Evolutionary conservation across 257 asterid species (phyloP), one percentile per base, ranked within the genome.

Genomic region (Schizonepeta tenuifolia): DNA sequence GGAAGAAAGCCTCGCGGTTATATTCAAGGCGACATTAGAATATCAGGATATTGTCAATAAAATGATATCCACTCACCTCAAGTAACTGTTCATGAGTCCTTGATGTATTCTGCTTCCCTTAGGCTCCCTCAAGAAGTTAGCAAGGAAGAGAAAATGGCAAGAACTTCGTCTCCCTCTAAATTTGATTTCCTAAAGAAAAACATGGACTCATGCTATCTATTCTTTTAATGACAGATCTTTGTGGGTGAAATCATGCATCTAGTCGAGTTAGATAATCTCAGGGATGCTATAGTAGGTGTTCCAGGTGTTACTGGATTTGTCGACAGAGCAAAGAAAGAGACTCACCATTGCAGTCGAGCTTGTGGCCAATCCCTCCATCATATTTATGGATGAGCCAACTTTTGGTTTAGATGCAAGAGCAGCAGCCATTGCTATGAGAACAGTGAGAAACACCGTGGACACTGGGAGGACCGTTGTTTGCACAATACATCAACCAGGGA

Each of bases 331-430:
- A 53, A 77, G 92, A 69, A 89, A 86, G 77, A 80, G 96, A 78
- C 74, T 89, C 71, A 88, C 95, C 18, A 84, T 88, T 54, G 92
- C 92, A 38, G 92, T 88, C 40, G 92, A 88, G 61, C 89, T 88
- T 5, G 88, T 86, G 14, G 90, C 95, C 0, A 88, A 88, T 72
- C 95, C 95, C 73, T 84, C 95, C 15, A 86, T 88, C 72, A 83
- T 88, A 69, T 88, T 88, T 73, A 84, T 88, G 92, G 95, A 88
- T 44, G 95, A 88, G 59, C 95, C 90, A 2, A 88, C 92, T 65
- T 86, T 92, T 40, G 92, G 95, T 41, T 82, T 89, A 36, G 96
- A 89, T 74, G 96, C 96, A 35, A 83, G 90, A 74, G 88, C 96
- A 54, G 90, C 92, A 17, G 96, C 92, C 41, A 83, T 86, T 67